Evolutionary conservation across 768 basidiomycete species (phyloP), one percentile per base, ranked within the genome.

Genomic region (Psilocybe azurescens): DNA sequence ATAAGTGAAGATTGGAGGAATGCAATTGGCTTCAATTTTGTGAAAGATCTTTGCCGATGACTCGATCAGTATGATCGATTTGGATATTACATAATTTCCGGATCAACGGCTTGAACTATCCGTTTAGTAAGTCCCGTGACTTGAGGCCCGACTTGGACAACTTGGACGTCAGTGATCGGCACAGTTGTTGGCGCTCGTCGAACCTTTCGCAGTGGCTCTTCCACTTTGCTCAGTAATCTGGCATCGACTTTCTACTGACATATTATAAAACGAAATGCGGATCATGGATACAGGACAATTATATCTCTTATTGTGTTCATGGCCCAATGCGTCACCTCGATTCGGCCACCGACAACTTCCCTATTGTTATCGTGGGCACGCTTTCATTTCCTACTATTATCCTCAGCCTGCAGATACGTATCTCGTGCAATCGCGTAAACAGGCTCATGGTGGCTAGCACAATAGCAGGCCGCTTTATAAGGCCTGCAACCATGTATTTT

Each of bases 11-110:
- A 38, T 39, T 29, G 44, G 29, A 59, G 49, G 50, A 53, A 38
- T 24, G 18, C 24, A 39, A 52, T 58, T 41, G 38, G 28, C 29
- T 44, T 28, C 3, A 56, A 53, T 18, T 53, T 32, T n/a, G 9
- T 38, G 3, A 33, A 48, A 13, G 53, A 61, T 61, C 60, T 61
- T 24, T 51, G 60, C 53, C 53, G 54, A 50, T 62, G 61, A 62
- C 61, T 57, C 60, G 56, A 61, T 62, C 59, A 52, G 30, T 50
- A 44, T 44, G 48, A 53, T 58, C 48, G 57, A 58, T 58, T 50
- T 24, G 50, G 3, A 11, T 46, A 36, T 59, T 59, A 59, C 18
- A 51, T 53, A 59, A 53, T 32, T 14, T 3, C 7, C 41, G 41
- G 16, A 53, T 53, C 52, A 53, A 36, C 41, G 41, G 41, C 41